phyloP scores from a whole-genome alignment of 495 filamentous ascomycete species.

The Aspergillus carlsbadensis region DNA sequence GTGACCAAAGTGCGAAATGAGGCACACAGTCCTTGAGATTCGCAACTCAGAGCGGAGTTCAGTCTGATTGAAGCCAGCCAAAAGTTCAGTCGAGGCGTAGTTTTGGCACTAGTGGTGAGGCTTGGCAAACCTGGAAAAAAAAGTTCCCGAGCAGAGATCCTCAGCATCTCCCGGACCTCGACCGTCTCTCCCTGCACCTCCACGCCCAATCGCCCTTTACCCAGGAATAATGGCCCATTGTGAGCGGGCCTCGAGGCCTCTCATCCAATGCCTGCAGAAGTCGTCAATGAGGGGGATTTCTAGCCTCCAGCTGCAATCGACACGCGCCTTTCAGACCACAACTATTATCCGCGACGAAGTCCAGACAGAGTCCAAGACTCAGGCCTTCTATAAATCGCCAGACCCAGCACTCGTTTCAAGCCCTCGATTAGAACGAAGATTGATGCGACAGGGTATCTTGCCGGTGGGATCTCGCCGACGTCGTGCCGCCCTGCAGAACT shows the following conservation, averaged over 20 bases:
- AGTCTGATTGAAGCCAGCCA: constrained; percentile 25
- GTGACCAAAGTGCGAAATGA: constrained; percentile 10
- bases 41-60: background rate
- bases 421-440: constrained; percentile 56
- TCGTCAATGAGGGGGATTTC: constrained; percentile 35
- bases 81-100: constrained; percentile 40
- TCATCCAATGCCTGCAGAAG: constrained; percentile 62
- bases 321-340: constrained; percentile 40
- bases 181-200: constrained; percentile 15
- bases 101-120: constrained; percentile 34
- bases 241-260: constrained; percentile 65
- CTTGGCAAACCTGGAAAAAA: constrained; percentile 38
- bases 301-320: constrained; percentile 32
- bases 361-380: constrained; percentile 34
- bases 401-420: constrained; percentile 53
- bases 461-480: constrained; percentile 81
- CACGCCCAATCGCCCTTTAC: constrained; percentile 15
- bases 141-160: constrained; percentile 34
- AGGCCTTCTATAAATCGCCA: constrained; percentile 39
- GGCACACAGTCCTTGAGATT: background rate
- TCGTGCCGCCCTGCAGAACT: constrained; percentile 68
- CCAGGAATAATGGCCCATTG: constrained; percentile 60
- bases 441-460: constrained; percentile 56
- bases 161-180: constrained; percentile 8
- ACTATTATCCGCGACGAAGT: constrained; percentile 37